Evolutionary conservation across 495 filamentous ascomycete species (phyloP), one percentile per base, ranked within the genome.

Genomic region (Massariosphaeria phaeospora): DNA sequence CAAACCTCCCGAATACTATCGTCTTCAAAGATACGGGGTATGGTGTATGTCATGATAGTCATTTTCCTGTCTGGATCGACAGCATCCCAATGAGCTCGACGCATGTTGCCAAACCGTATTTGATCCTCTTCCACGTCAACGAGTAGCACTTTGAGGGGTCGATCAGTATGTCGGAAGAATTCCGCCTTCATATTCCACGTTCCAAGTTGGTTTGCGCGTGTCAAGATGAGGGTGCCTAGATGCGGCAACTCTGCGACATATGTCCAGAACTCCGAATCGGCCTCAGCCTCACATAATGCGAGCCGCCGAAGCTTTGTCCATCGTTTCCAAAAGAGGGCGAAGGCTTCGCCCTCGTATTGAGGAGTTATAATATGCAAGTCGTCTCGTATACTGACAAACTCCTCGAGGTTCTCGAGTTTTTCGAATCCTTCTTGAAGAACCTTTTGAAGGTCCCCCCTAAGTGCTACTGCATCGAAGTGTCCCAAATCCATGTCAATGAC

Each of bases 161-260:
- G 24, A 9, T 46, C n/a, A 3, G 25, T 15, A 18, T 52, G 10
- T 23, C 12, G n/a, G 20, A 33, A 48, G 34, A 47, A 53, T 31
- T 39, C 34, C n/a, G 24, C n/a, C 24, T 59, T 52, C 11, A 59
- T 47, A 18, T 57, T 51, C 0, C 24, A 20, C 24, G 58, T 56
- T 26, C 53, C 31, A 20, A 69, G 41, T 13, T 54, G 30, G 29
- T 66, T 57, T 11, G 69, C 62, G 40, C 70, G 66, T n/a, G 68
- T 66, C 40, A 72, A 56, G 29, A 72, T 65, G 6, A 74, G 40
- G 21, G 63, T 67, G 17, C 65, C 67, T n/a, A 72, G 33, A 15
- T 54, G 33, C 1, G 58, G 42, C 63, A 70, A 55, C 30, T 48
- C 42, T 12, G 55, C 62, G 7, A 74, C 53, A 20, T 48, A 46